Evolutionary conservation across 345 rosid species (phyloP), one percentile per base, ranked within the genome.

Genomic region (Gossypium longicalyx): DNA sequence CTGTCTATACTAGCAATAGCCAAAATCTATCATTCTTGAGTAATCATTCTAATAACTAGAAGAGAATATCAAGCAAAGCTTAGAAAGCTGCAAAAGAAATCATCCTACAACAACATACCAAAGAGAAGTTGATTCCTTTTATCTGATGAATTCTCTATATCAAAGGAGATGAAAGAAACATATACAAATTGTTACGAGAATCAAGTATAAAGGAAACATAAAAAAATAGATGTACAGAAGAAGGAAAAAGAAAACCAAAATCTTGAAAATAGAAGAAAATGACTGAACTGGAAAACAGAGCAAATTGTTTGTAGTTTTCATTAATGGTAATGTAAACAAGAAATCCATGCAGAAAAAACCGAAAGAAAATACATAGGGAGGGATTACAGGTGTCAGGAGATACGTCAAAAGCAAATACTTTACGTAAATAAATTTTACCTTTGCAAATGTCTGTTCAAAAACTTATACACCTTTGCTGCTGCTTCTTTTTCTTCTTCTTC

Each of bases 161-260:
- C 23, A 34, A 13, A 13, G 19, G 66, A 29, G 66, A 60, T 12
- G 64, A 75, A 73, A 70, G 74, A 65, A 83, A 58, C 68, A 80
- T 77, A 76, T 77, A 76, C 27, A 49, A 73, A 71, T 73, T 77
- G 25, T 20, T 34, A 23, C 4, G 52, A 25, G 48, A 57, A 57
- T 57, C 2, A 12, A 9, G 61, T 57, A 57, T 12, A 56, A n/a
- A 56, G 22, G 60, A 56, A 56, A 9, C 60, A 56, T 56, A 9
- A 56, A 56, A 56, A 13, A 56, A 9, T 56, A 20, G 20, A 56
- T 20, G 59, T 12, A 56, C 7, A 20, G 23, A 15, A 53, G 57
- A 17, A 19, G 17, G 11, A 19, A n/a, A 53, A n/a, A 56, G 38
- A 29, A 29, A 29, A 29, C 38, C 38, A 20, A 56, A 56, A 20